Base-by-base conservation (phyloP, 106 monocot species). In the Ottelia alismoides region DNA sequence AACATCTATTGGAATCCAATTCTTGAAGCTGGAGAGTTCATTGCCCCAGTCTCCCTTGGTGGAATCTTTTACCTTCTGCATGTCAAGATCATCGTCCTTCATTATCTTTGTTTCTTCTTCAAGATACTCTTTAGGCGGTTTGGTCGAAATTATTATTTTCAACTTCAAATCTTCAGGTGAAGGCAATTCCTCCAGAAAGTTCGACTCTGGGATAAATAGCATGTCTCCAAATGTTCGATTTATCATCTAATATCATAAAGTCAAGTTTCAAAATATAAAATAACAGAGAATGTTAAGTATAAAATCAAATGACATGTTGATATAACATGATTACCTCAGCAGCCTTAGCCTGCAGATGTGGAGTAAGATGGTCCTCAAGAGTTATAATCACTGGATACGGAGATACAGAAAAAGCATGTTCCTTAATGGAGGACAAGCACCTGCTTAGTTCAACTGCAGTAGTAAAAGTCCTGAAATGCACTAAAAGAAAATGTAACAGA, bases 341-440 rank as follows among this genome's bases (percentile, higher is more conserved):
- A 24, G 72, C 78, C 77, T 82, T 79, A 54, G 78, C 78, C 45
- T 85, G 85, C 64, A 92, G 92, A 64, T 67, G 47, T 21, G 85
- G 68, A 54, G 76, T 76, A 1, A 92, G 71, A 46, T 92, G 92
- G 58, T 92, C 92, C 61, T 92, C 92, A 14, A 92, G 59, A 32
- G 92, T 92, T 14, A 92, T 70, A 31, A 92, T 74, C 22, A 92
- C 79, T 5, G 92, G 92, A 55, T 86, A 92, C 11, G 68, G 68
- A 61, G 92, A 92, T 51, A 72, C 67, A 51, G 30, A 51, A 45
- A 86, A 92, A 0, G 92, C 92, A 66, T 86, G 52, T 19, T 85
- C 74, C 52, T 70, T 82, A 17, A 92, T 92, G 11, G 92, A 76
- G 23, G 30, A 64, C 52, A 92, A 25, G 61, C 92, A 92, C 53